Base-by-base conservation (phyloP, 2,329 filamentous ascomycete genomes). In the Xylariaceae sp. region DNA sequence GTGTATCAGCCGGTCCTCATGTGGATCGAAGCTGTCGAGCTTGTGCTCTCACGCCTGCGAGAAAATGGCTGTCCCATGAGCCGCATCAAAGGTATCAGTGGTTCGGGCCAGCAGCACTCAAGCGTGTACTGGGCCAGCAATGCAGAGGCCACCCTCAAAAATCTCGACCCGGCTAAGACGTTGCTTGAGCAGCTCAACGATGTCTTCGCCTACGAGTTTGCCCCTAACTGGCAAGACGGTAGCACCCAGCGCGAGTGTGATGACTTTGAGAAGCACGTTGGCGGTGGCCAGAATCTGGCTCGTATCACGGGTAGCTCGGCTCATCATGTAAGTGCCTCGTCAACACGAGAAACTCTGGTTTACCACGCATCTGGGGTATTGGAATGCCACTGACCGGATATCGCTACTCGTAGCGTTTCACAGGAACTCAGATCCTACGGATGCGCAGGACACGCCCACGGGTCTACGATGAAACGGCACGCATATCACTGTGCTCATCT, bases 201-300 rank as follows among this genome's bases (percentile, higher is more conserved):
- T 3, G 87, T 86, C 0, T 89, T 97, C 64, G 87, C 90, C 14
- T 87, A 95, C 67, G 85, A 87, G 5, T 91, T 85, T 71, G 90
- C 89, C 57, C 94, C 94, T 7, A 99, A 97, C 68, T 99, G 94
- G 94, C 94, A 97, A 72, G 94, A 99, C 68, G 87, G 91, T 54
- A 96, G 90, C 71, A 97, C 94, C 2, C 90, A 96, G 72, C 77
- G 77, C 58, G 89, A 99, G 71, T 96, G 91, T 66, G 90, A 96
- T 66, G 77, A 81, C 55, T 97, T 97, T 64, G 91, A 97, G 67
- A 78, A 74, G 5, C 74, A 76, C 46, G 72, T 96, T 7, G 88
- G 87, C 1, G 75, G 75, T 6, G 75, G 81, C 2, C 78, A 86
- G 61, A 76, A 78, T 54, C 72, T 99, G 59, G 94, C 94, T 0